Percentiles rank a stretch among this genome's conserved stretches.
phyloP scores from a whole-genome alignment of 805 yeast species.

The Saturnispora hagleri region DNA sequence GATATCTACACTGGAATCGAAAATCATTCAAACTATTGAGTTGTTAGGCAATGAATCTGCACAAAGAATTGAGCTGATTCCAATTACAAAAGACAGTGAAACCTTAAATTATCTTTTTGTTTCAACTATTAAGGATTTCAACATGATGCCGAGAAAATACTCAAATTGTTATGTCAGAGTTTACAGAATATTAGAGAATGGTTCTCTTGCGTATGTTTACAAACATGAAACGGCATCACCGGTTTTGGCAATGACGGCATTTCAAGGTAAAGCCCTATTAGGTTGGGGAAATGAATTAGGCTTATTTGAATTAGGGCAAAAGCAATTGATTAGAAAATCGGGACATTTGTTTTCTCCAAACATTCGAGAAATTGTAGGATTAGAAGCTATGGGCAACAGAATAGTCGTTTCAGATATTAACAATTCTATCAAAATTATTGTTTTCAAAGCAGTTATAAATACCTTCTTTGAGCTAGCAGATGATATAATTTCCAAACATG shows the following conservation, averaged over 20 bases:
- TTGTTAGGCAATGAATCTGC: conserved; percentile 34
- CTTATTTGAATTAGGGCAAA: conserved; percentile 65
- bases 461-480: conserved; percentile 57
- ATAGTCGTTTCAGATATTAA: conserved; percentile 65
- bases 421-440: conserved; percentile 51
- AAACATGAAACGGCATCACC: conserved; percentile 44
- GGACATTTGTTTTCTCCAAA: conserved; percentile 32
- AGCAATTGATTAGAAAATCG: conserved; percentile 66
- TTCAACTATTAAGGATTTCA: conserved; percentile 31
- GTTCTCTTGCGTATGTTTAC: conserved; percentile 45
- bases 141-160: conserved; percentile 23
- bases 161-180: conserved; percentile 28
- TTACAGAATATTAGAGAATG: conserved; percentile 29
- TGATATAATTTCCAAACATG: conserved; percentile 60
- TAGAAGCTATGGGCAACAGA: conserved; percentile 48
- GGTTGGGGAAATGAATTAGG: conserved; percentile 47
- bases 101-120: conserved; percentile 34
- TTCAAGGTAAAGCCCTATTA: conserved; percentile 52
- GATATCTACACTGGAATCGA: conserved; percentile 28
- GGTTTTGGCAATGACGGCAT: conserved; percentile 41
- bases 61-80: conserved; percentile 29
- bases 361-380: conserved; percentile 38
- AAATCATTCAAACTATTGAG: conserved; percentile 36
- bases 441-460: conserved; percentile 39
- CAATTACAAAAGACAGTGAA: conserved; percentile 26